A percentile compares a stretch with the other conserved stretches of the same genome.
Conservation (phyloP, 2,329 filamentous ascomycete species). For the Diplodia mutila region DNA sequence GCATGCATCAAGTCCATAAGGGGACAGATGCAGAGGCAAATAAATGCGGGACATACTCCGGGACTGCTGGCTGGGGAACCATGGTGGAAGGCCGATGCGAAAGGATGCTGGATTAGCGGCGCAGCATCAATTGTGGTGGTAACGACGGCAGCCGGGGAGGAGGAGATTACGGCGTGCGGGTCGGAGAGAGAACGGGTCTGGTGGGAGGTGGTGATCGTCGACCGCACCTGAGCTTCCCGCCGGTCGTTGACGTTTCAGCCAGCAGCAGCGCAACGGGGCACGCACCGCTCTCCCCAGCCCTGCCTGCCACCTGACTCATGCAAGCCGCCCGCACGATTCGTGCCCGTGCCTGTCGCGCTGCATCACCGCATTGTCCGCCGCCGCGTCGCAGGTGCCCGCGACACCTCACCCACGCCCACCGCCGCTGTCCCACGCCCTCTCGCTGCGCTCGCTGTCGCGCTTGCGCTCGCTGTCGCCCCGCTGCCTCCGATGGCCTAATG, state of each 20-base stretch:
- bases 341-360: slow-evolving; percentile 9
- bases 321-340: not conserved
- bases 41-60: slow-evolving; percentile 43
- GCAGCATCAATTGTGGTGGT: slow-evolving; percentile 21
- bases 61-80: slow-evolving; percentile 48
- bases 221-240: slow-evolving; percentile 19
- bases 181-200: slow-evolving; percentile 1
- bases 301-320: slow-evolving; percentile 11
- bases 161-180: slow-evolving; percentile 12
- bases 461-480: too few species aligned
- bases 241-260: slow-evolving; percentile 7
- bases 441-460: not conserved
- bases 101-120: not conserved
- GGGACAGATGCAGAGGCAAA: slow-evolving; percentile 26
- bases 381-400: slow-evolving; percentile 12
- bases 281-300: slow-evolving; percentile 4
- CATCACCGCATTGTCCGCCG: slow-evolving; percentile 17
- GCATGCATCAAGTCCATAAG: not conserved
- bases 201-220: slow-evolving; percentile 23
- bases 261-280: not conserved
- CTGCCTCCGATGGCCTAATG: not conserved
- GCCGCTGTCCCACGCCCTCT: not conserved
- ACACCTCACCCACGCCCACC: slow-evolving; percentile 4
- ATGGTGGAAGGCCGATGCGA: slow-evolving; percentile 33
- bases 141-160: not conserved